Evolutionary conservation across 441 rosid genomes (phyloP).

Genomic region (Croton setiger): DNA sequence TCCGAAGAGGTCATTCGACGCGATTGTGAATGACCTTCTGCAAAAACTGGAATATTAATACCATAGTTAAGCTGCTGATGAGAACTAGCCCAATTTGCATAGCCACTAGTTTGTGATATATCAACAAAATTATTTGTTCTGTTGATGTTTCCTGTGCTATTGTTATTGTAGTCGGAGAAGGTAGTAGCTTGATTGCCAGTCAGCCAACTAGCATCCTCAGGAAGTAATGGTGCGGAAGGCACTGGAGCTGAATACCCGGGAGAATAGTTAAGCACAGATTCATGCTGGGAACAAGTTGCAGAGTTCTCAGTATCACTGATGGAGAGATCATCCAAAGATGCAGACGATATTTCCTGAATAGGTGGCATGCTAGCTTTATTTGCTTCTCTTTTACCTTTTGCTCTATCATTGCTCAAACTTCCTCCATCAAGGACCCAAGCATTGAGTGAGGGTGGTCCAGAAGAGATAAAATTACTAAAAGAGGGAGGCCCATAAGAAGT

Average conservation of each 20-base stretch:
- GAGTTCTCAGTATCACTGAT: slow-evolving; percentile 32
- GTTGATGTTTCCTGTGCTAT: slow-evolving; percentile 22
- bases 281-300: slow-evolving; percentile 21
- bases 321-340: slow-evolving; percentile 52
- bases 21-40: slow-evolving; percentile 39
- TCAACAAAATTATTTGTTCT: slow-evolving; percentile 29
- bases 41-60: slow-evolving; percentile 28
- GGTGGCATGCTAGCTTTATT: slow-evolving; percentile 42
- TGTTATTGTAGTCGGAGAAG: slow-evolving; percentile 19
- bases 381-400: slow-evolving; percentile 32
- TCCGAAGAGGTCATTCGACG: slow-evolving; percentile 70
- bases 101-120: slow-evolving; percentile 26
- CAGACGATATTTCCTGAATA: slow-evolving; percentile 48
- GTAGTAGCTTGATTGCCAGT: slow-evolving; percentile 25
- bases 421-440: slow-evolving; percentile 66
- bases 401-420: slow-evolving; percentile 36
- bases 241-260: slow-evolving; percentile 53
- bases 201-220: slow-evolving; percentile 70
- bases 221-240: slow-evolving; percentile 92
- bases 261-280: slow-evolving; percentile 24
- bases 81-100: slow-evolving; percentile 37
- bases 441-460: slow-evolving; percentile 84
- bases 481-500: slow-evolving; percentile 10
- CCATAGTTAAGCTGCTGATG: slow-evolving; percentile 28
- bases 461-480: slow-evolving; percentile 33